Percentiles rank a stretch among this genome's conserved stretches.
Evolutionary conservation across 2,329 filamentous ascomycete genomes (phyloP).

Genomic region (Neopestalotiopsis clavispora): DNA sequence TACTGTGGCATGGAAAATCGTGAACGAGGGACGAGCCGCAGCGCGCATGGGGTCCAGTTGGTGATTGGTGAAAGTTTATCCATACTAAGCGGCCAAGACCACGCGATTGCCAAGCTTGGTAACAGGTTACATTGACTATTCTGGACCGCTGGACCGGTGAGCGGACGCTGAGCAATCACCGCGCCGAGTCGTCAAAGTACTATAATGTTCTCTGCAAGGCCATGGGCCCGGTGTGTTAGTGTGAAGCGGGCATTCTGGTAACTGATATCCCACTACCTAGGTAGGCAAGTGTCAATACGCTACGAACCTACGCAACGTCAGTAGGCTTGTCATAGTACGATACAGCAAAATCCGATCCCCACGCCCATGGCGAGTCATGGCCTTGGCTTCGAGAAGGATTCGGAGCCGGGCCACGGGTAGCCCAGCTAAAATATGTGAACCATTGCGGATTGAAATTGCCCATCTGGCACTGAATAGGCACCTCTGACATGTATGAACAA

Average conservation of each 20-base stretch:
- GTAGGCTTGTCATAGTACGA: neutral
- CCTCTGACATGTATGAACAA: neutral
- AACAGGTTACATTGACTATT: neutral
- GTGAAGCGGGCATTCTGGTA: neutral
- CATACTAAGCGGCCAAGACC: neutral
- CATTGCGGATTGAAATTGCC: neutral
- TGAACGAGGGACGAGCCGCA: slow-evolving; percentile 7
- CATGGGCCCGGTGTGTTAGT: neutral
- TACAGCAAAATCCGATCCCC: neutral
- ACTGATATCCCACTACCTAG: neutral
- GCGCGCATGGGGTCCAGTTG: neutral
- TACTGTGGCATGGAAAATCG: neutral
- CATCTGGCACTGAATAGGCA: too few relatives aligned
- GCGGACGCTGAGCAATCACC: neutral
- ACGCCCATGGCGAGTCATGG: neutral
- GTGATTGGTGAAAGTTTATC: neutral
- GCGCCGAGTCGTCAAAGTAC: neutral
- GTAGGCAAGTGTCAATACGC: too few relatives aligned
- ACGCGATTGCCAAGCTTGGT: neutral
- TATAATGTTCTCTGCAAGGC: neutral
- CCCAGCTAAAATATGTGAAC: neutral
- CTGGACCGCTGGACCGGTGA: neutral
- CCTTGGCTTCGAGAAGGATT: neutral
- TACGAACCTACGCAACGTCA: neutral
- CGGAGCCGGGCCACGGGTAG: neutral